phyloP scores from a whole-genome alignment of 2,329 filamentous ascomycete genomes.

The Fusarium continuum region DNA sequence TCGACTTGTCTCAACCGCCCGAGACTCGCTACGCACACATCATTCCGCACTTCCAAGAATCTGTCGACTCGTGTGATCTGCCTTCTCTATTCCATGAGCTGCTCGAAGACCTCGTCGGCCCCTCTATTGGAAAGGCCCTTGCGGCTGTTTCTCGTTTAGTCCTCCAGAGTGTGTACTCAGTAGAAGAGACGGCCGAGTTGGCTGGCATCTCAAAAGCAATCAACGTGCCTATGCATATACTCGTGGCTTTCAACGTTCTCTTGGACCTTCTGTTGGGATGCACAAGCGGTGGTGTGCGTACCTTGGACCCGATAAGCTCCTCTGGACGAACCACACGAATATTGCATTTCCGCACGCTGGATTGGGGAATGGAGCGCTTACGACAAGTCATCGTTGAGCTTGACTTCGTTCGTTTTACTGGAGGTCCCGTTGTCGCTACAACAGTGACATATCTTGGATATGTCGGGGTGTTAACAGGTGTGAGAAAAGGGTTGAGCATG shows the following conservation, averaged over 20 bases:
- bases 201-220: slow-evolving; percentile 62
- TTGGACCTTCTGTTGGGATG: slow-evolving; percentile 72
- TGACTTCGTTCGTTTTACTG: slow-evolving; percentile 54
- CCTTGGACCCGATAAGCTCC: slow-evolving; percentile 1
- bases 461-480: slow-evolving; percentile 59
- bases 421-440: slow-evolving; percentile 53
- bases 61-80: slow-evolving; percentile 45
- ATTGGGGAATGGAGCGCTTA: slow-evolving; percentile 64
- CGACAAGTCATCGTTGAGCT: slow-evolving; percentile 61
- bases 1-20: slow-evolving; percentile 44
- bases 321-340: slow-evolving; percentile 43
- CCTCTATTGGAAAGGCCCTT: slow-evolving; percentile 40
- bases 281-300: slow-evolving; percentile 58
- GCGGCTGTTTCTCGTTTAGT: slow-evolving; percentile 54
- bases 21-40: slow-evolving; percentile 43
- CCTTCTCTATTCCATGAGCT: slow-evolving; percentile 61
- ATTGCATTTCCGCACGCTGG: slow-evolving; percentile 65
- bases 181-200: slow-evolving; percentile 70
- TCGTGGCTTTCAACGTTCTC: slow-evolving; percentile 70
- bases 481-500: slow-evolving; percentile 55
- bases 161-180: slow-evolving; percentile 59
- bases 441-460: slow-evolving; percentile 60
- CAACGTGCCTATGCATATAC: slow-evolving; percentile 64
- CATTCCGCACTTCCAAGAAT: slow-evolving; percentile 29
- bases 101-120: slow-evolving; percentile 43